Conservation (phyloP, 2,329 filamentous ascomycete species). For the Davidsoniella eucalypti region DNA sequence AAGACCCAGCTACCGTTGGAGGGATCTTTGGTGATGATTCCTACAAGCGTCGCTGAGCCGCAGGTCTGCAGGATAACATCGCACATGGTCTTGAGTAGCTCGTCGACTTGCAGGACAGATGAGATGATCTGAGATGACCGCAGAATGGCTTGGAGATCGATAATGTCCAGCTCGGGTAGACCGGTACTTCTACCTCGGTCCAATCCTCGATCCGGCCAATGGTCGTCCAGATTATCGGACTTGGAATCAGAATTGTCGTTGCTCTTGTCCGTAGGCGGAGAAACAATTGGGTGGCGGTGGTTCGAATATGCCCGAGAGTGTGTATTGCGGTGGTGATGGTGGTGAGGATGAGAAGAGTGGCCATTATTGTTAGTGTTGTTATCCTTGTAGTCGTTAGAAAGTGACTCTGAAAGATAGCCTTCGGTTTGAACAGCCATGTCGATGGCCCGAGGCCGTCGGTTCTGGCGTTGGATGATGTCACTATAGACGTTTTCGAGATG, state of each 20-base stretch:
- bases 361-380: neutral
- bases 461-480: constrained; percentile 47
- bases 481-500: constrained; percentile 52
- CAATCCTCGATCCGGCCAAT: constrained; percentile 5
- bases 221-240: neutral
- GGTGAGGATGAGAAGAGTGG: neutral
- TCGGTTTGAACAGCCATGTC: constrained; percentile 57
- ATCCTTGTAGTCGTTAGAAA: constrained; percentile 5
- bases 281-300: neutral
- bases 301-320: constrained; percentile 6
- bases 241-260: neutral
- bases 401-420: constrained; percentile 24
- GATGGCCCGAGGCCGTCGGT: constrained; percentile 37
- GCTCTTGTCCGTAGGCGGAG: neutral
- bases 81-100: constrained; percentile 64
- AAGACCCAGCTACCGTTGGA: constrained; percentile 50
- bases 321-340: neutral
- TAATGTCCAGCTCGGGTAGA: constrained; percentile 64
- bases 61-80: constrained; percentile 67
- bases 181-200: constrained; percentile 38
- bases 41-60: constrained; percentile 53
- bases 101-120: constrained; percentile 59
- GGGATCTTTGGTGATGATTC: constrained; percentile 57
- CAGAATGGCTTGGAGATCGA: constrained; percentile 63
- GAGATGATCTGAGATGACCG: constrained; percentile 67